These are phyloP conservation scores for Cryphonectria parasitica DNA, from an alignment of 2,329 filamentous ascomycete species.

Conservation along the genomic window DNA sequence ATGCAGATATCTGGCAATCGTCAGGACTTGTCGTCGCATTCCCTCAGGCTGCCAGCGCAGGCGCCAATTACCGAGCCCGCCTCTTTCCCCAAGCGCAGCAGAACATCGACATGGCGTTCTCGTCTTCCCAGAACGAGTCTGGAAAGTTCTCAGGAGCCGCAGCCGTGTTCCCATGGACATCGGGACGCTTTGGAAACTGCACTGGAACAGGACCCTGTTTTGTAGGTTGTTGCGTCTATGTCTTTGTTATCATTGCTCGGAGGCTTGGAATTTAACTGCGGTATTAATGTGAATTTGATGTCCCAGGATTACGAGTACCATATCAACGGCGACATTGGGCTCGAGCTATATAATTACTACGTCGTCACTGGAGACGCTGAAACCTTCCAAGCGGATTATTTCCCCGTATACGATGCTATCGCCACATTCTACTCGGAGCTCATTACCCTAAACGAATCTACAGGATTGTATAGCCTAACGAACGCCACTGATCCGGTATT, in stretches of 20 bases:
- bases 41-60: conserved; percentile 22
- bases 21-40: conserved; percentile 23
- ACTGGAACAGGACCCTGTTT: conserved; percentile 7
- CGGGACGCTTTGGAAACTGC: conserved; percentile 26
- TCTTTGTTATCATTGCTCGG: background rate
- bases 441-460: conserved; percentile 61
- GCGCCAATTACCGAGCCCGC: conserved; percentile 19
- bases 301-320: conserved; percentile 28
- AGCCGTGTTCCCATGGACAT: conserved; percentile 27
- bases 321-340: conserved; percentile 28
- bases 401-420: conserved; percentile 67
- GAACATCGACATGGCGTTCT: conserved; percentile 24
- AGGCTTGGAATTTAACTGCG: background rate
- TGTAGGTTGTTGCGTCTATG: background rate
- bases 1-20: conserved; percentile 28
- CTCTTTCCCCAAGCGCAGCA: conserved; percentile 24
- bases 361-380: conserved; percentile 19
- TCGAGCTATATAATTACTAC: conserved; percentile 25
- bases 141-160: conserved; percentile 18
- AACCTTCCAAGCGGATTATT: conserved; percentile 43
- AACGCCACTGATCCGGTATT: conserved; percentile 74
- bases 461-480: conserved; percentile 46
- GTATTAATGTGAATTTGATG: background rate
- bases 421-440: conserved; percentile 65
- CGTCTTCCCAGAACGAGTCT: conserved; percentile 54